Percentiles rank a stretch among this genome's conserved stretches.
These are phyloP conservation scores for Verticillium klebahnii DNA, from an alignment of 2,329 filamentous ascomycete species.

Conservation along the genomic window DNA sequence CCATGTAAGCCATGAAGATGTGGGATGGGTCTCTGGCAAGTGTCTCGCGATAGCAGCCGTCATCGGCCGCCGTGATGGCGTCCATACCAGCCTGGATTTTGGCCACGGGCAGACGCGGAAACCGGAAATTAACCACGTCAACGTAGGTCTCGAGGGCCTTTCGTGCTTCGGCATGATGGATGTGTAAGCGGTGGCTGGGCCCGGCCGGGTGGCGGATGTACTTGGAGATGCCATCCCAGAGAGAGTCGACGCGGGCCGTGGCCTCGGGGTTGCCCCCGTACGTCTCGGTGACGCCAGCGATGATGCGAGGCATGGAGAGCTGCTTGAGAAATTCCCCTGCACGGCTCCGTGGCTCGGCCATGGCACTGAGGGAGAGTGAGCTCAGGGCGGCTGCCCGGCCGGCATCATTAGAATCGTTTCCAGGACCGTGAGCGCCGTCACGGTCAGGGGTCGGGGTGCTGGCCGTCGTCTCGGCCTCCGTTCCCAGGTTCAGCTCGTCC, in stretches of 20 bases:
- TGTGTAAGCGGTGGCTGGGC: constrained; percentile 4
- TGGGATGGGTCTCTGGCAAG: constrained; percentile 5
- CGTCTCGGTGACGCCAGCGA: constrained; percentile 11
- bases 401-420: too few species aligned
- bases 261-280: constrained; percentile 11
- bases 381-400: not conserved
- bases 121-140: constrained; percentile 11
- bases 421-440: too few species aligned
- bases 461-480: too few species aligned
- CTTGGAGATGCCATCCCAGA: constrained; percentile 11
- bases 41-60: constrained; percentile 1
- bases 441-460: too few species aligned
- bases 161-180: constrained; percentile 2
- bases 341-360: constrained; percentile 9
- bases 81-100: constrained; percentile 10
- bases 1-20: constrained; percentile 12
- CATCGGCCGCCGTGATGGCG: constrained; percentile 2
- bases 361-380: constrained; percentile 6
- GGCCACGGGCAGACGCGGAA: constrained; percentile 5
- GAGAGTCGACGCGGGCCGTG: constrained; percentile 4
- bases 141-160: constrained; percentile 8
- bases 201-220: constrained; percentile 8
- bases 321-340: constrained; percentile 11
- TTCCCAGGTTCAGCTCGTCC: too few species aligned
- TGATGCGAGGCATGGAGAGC: constrained; percentile 8